These are phyloP conservation scores for Schrenkiella parvula DNA, from an alignment of 345 rosid genomes.

Conservation along the genomic window DNA sequence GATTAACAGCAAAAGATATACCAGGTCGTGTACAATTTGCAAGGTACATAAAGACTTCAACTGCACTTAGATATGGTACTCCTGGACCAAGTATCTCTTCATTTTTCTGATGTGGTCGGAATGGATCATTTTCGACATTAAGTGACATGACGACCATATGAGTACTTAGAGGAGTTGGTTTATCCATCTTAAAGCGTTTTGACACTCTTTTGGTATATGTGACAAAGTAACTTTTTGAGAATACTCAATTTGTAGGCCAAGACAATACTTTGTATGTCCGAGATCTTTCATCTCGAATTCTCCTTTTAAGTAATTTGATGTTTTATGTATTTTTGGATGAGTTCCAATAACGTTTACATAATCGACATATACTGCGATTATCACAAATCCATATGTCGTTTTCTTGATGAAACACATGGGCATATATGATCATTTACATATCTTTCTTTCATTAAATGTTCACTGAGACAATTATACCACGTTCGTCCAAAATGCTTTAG, in stretches of 20 bases:
- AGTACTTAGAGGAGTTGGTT: too few relatives aligned
- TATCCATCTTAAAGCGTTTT: too few relatives aligned
- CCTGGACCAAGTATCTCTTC: too few relatives aligned
- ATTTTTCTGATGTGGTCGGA: too few relatives aligned
- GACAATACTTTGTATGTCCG: background rate
- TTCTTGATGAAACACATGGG: background rate
- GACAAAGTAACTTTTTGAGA: too few relatives aligned
- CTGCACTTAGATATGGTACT: too few relatives aligned
- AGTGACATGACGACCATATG: too few relatives aligned
- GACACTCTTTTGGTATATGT: too few relatives aligned
- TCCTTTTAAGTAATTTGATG: background rate
- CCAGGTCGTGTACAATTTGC: too few relatives aligned
- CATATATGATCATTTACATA: background rate
- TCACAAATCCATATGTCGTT: background rate
- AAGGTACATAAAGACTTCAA: too few relatives aligned
- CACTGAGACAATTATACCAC: background rate
- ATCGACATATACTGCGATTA: background rate
- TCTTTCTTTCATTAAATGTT: background rate
- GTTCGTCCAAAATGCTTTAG: background rate
- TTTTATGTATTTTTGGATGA: background rate
- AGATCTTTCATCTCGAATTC: background rate
- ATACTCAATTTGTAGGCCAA: background rate
- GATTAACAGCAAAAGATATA: too few relatives aligned
- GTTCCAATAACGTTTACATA: background rate
- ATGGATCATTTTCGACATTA: too few relatives aligned